phyloP scores from a whole-genome alignment of 2,329 filamentous ascomycete genomes.

The Esteya vermicola region DNA sequence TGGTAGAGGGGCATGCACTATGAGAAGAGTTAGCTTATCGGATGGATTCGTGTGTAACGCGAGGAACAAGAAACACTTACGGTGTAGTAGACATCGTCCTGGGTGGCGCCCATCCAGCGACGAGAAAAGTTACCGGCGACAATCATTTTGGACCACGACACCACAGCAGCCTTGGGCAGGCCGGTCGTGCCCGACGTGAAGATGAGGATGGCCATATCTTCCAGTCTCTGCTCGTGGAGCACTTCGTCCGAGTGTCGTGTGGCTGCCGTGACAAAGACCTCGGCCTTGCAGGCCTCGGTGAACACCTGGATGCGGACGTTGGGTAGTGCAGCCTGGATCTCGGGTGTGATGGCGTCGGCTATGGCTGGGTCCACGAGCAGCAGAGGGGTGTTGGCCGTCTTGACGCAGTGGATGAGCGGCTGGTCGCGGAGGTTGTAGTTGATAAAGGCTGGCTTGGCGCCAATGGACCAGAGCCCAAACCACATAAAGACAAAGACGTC shows the following conservation, averaged over 20 bases:
- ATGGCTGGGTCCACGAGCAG: constrained; percentile 55
- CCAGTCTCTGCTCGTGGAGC: constrained; percentile 32
- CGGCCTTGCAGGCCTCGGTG: constrained; percentile 38
- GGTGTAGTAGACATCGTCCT: constrained; percentile 60
- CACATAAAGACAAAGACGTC: constrained; percentile 63
- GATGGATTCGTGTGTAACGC: too few relatives aligned
- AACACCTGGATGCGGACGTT: constrained; percentile 47
- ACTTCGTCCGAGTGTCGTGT: constrained; percentile 43
- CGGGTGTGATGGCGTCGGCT: constrained; percentile 38
- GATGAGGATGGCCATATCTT: constrained; percentile 58
- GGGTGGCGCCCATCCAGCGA: constrained; percentile 41
- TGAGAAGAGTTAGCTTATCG: not conserved
- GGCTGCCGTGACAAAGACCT: constrained; percentile 35
- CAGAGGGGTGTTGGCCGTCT: constrained; percentile 49
- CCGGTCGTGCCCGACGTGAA: constrained; percentile 81
- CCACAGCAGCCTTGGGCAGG: constrained; percentile 64
- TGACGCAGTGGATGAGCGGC: constrained; percentile 60
- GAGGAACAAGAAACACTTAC: too few relatives aligned
- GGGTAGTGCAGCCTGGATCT: constrained; percentile 35
- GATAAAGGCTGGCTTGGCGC: constrained; percentile 71
- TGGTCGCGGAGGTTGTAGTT: constrained; percentile 71
- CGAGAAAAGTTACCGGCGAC: constrained; percentile 36
- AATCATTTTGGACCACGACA: constrained; percentile 56
- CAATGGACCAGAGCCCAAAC: constrained; percentile 70
- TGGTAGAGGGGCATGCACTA: constrained; percentile 85